phyloP scores from a whole-genome alignment of 2,329 filamentous ascomycete genomes.

The Fusarium sp. region DNA sequence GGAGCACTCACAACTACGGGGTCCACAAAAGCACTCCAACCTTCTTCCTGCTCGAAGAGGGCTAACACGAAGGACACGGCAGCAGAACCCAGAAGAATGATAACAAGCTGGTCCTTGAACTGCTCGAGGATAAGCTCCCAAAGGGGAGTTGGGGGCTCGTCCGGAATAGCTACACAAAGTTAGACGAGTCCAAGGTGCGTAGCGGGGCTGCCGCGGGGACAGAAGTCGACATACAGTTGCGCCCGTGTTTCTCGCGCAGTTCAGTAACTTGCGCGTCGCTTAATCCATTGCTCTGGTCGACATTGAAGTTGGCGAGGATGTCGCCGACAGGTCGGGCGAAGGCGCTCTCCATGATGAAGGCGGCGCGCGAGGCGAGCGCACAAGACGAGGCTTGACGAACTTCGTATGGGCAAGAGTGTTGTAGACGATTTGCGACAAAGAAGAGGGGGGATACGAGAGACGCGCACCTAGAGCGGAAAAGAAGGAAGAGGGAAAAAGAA shows the following conservation, averaged over 20 bases:
- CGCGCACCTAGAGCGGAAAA: constrained; percentile 20
- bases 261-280: constrained; percentile 71
- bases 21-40: constrained; percentile 98
- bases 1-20: constrained; percentile 84
- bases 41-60: constrained; percentile 92
- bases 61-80: constrained; percentile 94
- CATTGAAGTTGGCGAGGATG: constrained; percentile 72
- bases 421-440: constrained; percentile 31
- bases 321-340: constrained; percentile 71
- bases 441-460: constrained; percentile 15
- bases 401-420: constrained; percentile 25
- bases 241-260: constrained; percentile 73
- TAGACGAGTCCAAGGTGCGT: constrained; percentile 22
- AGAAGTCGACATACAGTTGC: constrained; percentile 70
- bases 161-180: constrained; percentile 69
- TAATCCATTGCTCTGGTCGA: constrained; percentile 70
- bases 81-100: constrained; percentile 94
- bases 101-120: constrained; percentile 98
- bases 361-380: constrained; percentile 44
- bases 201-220: constrained; percentile 28
- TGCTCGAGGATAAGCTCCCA: constrained; percentile 98
- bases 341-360: constrained; percentile 72
- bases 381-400: constrained; percentile 20
- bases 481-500: constrained; percentile 21
- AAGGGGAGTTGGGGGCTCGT: constrained; percentile 95